Evolutionary conservation across 495 filamentous ascomycete genomes (phyloP), one percentile per base, ranked within the genome.

Genomic region (Talaromyces ruber): DNA sequence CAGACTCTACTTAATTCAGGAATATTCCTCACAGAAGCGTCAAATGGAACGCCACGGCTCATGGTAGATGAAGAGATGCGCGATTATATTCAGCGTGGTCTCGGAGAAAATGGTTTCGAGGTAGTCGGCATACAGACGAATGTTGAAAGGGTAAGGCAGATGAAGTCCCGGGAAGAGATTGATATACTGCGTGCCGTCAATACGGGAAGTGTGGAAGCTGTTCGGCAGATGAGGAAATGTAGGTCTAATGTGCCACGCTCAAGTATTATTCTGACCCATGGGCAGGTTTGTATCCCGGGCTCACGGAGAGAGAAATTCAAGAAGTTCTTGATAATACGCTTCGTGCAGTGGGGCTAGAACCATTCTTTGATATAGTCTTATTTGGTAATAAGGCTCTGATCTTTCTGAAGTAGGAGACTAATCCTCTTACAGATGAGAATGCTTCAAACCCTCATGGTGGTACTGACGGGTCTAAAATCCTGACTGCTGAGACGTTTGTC

Each of bases 51-150:
- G 18, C 43, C 39, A 22, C 79, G 66, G 29, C 59, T 83, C 29
- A 82, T 84, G 76, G 75, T 84, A 6, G 81, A 85, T 59, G 82
- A 84, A 59, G 81, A 85, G 64, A 79, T 83, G 72, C 73, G 81
- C 2, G 81, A 84, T 64, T 84, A 81, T 63, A 82, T 85, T 24
- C 70, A 75, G 26, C 71, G 81, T 14, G 81, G 81, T 1, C 70
- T 84, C 3, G 67, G 62, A n/a, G 54, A 67, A 1, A 72, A 66
- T 18, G 80, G 81, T 3, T 83, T 84, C 54, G 71, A 81, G 8
- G 72, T 79, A 26, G 60, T 75, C 4, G 81, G 80, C 5, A 63
- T 83, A 6, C 66, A 66, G 50, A 74, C 72, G 3, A 72, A 76
- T 37, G 79, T 80, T 24, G 81, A 84, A 60, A 70, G 73, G 56